Conservation (phyloP, 2,329 filamentous ascomycete genomes). For the Aspergillus aculeatinus region DNA sequence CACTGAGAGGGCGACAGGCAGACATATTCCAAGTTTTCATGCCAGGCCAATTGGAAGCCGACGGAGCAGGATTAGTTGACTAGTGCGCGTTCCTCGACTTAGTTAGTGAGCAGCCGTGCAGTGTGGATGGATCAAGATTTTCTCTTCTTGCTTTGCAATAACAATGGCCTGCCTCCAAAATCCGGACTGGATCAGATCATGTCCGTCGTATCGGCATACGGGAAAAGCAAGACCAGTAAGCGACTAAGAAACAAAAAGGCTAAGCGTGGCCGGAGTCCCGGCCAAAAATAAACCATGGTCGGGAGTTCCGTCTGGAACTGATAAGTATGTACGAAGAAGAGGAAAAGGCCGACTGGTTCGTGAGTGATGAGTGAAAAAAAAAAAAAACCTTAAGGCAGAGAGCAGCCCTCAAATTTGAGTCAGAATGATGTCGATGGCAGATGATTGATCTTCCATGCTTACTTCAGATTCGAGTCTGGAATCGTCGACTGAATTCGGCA, state of each 20-base stretch:
- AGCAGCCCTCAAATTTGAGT: slow-evolving; percentile 4
- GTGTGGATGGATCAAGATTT: not conserved
- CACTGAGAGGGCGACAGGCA: slow-evolving; percentile 1
- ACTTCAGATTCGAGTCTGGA: not conserved
- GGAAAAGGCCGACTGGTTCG: not conserved
- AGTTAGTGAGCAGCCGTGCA: not conserved
- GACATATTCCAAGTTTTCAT: slow-evolving; percentile 1
- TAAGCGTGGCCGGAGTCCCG: not conserved
- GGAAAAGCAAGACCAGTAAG: not conserved
- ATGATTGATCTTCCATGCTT: not conserved
- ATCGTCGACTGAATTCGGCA: not conserved
- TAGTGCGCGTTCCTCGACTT: not conserved
- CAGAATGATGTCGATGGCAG: slow-evolving; percentile 5
- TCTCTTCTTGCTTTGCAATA: not conserved
- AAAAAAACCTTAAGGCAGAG: not conserved
- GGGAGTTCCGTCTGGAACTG: slow-evolving; percentile 1
- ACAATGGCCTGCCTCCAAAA: not conserved
- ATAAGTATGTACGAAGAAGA: not conserved
- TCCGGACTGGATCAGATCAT: no score
- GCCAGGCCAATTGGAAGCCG: slow-evolving; percentile 15
- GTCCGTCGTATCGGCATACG: slow-evolving; percentile 3
- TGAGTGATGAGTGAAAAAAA: not conserved
- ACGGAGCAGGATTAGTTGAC: not conserved
- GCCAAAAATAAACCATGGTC: slow-evolving; percentile 7
- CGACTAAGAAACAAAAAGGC: not conserved